phyloP scores from a whole-genome alignment of 1,284 basidiomycete genomes.

The Cystobasidiaceae sp. region DNA sequence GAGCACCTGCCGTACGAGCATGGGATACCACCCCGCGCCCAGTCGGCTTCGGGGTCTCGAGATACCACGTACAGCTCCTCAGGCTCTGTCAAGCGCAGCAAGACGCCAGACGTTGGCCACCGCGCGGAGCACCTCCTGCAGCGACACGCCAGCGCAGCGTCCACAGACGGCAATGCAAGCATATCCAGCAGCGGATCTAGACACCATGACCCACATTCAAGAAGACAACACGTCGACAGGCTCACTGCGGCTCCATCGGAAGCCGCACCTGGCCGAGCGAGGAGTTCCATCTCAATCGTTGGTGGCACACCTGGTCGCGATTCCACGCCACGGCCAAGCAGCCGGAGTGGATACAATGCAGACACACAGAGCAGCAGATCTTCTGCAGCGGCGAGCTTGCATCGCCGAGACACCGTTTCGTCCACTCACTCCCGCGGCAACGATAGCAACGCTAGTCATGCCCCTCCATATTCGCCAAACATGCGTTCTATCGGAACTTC shows the following conservation, averaged over 20 bases:
- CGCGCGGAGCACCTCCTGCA: neutral
- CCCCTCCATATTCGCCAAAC: slow-evolving; percentile 16
- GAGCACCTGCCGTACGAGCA: slow-evolving; percentile 21
- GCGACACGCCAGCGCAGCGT: slow-evolving; percentile 6
- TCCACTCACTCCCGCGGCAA: slow-evolving; percentile 1
- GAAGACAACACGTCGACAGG: neutral
- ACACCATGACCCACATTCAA: neutral
- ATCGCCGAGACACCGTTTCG: neutral
- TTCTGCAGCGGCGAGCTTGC: neutral
- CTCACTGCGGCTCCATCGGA: neutral
- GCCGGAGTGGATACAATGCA: neutral
- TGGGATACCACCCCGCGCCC: neutral
- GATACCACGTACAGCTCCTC: neutral
- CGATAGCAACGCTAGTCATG: neutral
- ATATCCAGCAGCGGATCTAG: too few relatives aligned
- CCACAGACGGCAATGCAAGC: slow-evolving; percentile 1
- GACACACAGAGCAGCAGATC: neutral
- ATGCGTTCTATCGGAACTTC: slow-evolving; percentile 11
- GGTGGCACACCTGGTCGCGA: neutral
- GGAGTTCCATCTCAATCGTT: neutral
- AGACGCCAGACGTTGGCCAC: neutral
- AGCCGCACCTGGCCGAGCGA: neutral
- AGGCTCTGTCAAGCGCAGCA: neutral
- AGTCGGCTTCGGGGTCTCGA: neutral
- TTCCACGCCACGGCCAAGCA: neutral